Evolutionary conservation across 306 rosid genomes (phyloP), one percentile per base, ranked within the genome.

Genomic region (Parietaria judaica): DNA sequence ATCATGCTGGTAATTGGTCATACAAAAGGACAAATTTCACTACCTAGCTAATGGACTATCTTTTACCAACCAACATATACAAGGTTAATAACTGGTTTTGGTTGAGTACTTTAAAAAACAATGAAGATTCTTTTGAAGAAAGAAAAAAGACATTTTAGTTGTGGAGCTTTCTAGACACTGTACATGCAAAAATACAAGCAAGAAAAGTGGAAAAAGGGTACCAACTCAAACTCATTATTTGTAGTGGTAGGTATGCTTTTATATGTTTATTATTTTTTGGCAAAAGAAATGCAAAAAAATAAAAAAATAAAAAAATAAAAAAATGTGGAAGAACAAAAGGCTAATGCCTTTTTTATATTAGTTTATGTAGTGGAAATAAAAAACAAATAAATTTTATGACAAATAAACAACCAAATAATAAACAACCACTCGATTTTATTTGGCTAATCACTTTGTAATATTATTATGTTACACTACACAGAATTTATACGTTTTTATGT

Each of bases 121-220:
- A 58, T 58, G 12, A 12, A 13, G 62, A 14, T 13, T 38, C 62
- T 39, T 39, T 58, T 58, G 39, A 23, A 13, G 12, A 14, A 14
- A 58, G 11, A 48, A 11, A n/a, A 13, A 50, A 58, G 48, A 34
- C 3, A 12, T 58, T 37, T 4, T 56, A 38, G 38, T 57, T 57
- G 46, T 34, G 48, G 61, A 36, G 34, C 47, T 57, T 56, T 58
- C 63, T 41, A 57, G 61, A 39, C 64, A 41, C 36, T 14, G 36
- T 59, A 16, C 44, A 12, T 14, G 45, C 8, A 17, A 16, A 59
- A 38, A 59, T 16, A 11, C 50, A 59, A 41, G 38, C 36, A 43
- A 43, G 51, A 59, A 43, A 43, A 34, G 12, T 41, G 6, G 47
- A 15, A 59, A 39, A 59, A 59, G 51, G 51, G 45, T 43, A 43